Conservation (phyloP, 2,329 filamentous ascomycete species). For the Chalaropsis ovoidea region DNA sequence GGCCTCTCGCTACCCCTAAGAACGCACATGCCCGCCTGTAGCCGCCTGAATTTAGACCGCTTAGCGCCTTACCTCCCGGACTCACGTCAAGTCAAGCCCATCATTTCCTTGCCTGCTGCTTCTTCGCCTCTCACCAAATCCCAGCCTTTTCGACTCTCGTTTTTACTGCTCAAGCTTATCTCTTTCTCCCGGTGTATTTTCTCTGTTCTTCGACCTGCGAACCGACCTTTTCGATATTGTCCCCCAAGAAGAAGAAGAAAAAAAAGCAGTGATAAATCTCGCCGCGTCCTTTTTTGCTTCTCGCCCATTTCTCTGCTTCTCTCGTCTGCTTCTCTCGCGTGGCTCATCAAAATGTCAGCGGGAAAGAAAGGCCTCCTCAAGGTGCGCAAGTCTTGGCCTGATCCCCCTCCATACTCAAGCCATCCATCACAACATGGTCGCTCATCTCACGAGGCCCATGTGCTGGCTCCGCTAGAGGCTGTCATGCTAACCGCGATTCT, state of each 20-base stretch:
- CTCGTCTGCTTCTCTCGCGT: neutral
- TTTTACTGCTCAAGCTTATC: constrained; percentile 15
- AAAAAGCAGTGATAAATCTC: constrained; percentile 8
- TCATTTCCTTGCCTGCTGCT: neutral
- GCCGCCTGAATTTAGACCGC: neutral
- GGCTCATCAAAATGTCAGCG: constrained; percentile 52
- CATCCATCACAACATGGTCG: neutral
- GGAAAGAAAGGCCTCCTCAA: constrained; percentile 87
- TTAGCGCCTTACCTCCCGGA: neutral
- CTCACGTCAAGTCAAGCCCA: too few species aligned
- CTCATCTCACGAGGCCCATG: neutral
- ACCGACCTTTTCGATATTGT: neutral
- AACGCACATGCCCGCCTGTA: neutral
- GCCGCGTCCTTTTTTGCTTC: constrained; percentile 12
- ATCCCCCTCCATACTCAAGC: constrained; percentile 20
- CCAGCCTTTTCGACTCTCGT: neutral
- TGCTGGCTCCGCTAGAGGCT: neutral
- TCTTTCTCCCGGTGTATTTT: neutral
- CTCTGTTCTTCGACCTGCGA: neutral
- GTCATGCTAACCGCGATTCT: constrained; percentile 15
- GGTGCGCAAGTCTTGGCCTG: constrained; percentile 41
- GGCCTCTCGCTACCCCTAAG: too few species aligned
- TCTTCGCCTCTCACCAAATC: constrained; percentile 5
- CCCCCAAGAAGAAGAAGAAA: neutral
- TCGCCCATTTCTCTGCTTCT: neutral